These are phyloP conservation scores for Epichloe amarillans DNA, from an alignment of 2,329 filamentous ascomycete genomes.

Conservation along the genomic window DNA sequence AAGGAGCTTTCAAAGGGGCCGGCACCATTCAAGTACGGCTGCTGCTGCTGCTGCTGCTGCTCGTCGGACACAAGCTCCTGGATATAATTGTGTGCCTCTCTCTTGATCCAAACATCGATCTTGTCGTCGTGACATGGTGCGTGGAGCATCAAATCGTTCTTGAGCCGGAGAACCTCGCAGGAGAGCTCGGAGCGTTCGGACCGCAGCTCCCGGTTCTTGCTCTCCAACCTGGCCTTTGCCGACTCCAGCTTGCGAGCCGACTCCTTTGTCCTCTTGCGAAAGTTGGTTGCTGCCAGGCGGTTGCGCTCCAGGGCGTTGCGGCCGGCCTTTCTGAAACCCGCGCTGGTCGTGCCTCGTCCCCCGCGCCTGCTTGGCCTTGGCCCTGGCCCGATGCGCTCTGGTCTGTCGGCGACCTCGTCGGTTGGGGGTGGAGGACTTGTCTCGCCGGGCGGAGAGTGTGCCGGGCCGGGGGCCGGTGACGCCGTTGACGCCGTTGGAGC, in stretches of 20 bases:
- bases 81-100: background rate
- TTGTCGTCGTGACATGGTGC: too few species aligned
- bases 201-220: background rate
- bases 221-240: background rate
- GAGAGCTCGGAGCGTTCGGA: too few species aligned
- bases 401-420: background rate
- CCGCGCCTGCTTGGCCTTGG: background rate
- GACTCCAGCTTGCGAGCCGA: background rate
- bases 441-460: background rate
- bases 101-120: conserved; percentile 1
- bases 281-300: conserved; percentile 2
- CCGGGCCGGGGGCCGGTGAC: background rate
- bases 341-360: background rate
- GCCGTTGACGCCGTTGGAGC: background rate
- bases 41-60: background rate
- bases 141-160: too few species aligned
- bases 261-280: conserved; percentile 2
- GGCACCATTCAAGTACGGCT: background rate
- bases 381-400: background rate
- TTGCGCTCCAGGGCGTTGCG: background rate
- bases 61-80: background rate
- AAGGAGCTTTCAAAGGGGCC: background rate
- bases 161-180: too few species aligned
- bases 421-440: background rate
- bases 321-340: background rate